Evolutionary conservation across 768 basidiomycete genomes (phyloP), one percentile per base, ranked within the genome.

Genomic region (Suillus alpinus): DNA sequence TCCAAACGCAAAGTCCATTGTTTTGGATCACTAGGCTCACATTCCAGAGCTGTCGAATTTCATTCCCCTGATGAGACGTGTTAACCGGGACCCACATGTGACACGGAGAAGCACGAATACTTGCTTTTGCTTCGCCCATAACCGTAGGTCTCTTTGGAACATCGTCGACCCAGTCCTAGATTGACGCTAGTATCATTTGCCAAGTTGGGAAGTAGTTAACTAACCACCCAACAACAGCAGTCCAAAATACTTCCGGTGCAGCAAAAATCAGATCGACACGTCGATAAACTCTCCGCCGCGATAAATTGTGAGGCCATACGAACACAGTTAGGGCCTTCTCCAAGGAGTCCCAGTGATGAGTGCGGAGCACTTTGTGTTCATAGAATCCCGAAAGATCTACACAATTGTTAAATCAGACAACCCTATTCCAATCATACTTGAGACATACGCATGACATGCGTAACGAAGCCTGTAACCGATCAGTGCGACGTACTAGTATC

Each of bases 321-420:
- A 95, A 91, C 18, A 95, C 88, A 2, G 89, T 90, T 41, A 97
- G 79, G 0, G 87, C 86, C 69, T 93, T 95, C 75, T 94, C 92
- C 37, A 96, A 82, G 3, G 90, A 84, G 67, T 92, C 91, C 83
- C 86, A 87, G 59, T 88, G 83, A n/a, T 80, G 77, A 0, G 80
- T 83, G 32, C 80, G 81, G 37, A 85, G 78, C 16, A 77, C 76
- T 60, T 86, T 79, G 62, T 83, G 82, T 1, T 76, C 68, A 61
- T 83, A 85, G 65, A 90, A 87, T 4, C 83, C 78, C 10, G 84
- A 86, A 46, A 87, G 76, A 66, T 86, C 88, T 89, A 63, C 26
- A 60, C 26, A 20, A 10, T 41, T 3, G 18, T 31, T 7, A n/a
- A 34, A 5, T 23, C 18, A 59, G 32, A 53, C 26, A 36, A 61